A percentile compares a stretch with the other conserved stretches of the same genome.
phyloP scores from a whole-genome alignment of 768 basidiomycete genomes.

The Serendipita indica region DNA sequence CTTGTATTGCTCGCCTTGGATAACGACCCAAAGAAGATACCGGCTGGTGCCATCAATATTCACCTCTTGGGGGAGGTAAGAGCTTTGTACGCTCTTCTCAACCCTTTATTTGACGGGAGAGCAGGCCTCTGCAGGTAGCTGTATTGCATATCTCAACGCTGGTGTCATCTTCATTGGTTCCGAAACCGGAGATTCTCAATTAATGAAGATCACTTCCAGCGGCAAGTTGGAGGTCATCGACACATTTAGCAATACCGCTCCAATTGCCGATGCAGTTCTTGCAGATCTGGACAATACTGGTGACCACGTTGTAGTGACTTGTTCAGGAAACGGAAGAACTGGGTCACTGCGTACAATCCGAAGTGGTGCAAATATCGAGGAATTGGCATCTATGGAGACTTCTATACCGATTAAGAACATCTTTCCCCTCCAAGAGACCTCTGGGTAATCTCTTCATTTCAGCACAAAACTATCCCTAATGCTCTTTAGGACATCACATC shows the following conservation, averaged over 20 bases:
- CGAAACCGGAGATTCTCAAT: constrained; percentile 65
- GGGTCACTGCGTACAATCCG: constrained; percentile 66
- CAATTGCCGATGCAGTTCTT: constrained; percentile 66
- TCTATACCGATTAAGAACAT: constrained; percentile 41
- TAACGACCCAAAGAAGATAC: constrained; percentile 16
- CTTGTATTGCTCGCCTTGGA: constrained; percentile 50
- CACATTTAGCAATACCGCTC: constrained; percentile 61
- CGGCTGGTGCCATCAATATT: constrained; percentile 31
- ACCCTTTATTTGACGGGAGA: constrained; percentile 7
- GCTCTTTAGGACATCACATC: constrained; percentile 12
- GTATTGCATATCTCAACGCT: constrained; percentile 54
- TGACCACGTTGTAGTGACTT: constrained; percentile 74
- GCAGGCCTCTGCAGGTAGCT: constrained; percentile 56
- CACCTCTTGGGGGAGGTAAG: constrained; percentile 60
- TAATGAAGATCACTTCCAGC: constrained; percentile 41
- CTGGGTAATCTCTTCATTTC: not conserved
- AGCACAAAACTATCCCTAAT: constrained; percentile 8
- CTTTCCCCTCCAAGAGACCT: not conserved
- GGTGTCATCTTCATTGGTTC: constrained; percentile 68
- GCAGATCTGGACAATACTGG: constrained; percentile 58
- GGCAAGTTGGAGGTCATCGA: constrained; percentile 33
- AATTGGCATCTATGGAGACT: constrained; percentile 43
- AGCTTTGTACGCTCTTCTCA: not conserved
- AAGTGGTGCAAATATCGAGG: constrained; percentile 68
- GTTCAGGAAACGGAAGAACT: constrained; percentile 64